Evolutionary conservation across 2,329 filamentous ascomycete species (phyloP), one percentile per base, ranked within the genome.

Genomic region (Seiridium cupressi): DNA sequence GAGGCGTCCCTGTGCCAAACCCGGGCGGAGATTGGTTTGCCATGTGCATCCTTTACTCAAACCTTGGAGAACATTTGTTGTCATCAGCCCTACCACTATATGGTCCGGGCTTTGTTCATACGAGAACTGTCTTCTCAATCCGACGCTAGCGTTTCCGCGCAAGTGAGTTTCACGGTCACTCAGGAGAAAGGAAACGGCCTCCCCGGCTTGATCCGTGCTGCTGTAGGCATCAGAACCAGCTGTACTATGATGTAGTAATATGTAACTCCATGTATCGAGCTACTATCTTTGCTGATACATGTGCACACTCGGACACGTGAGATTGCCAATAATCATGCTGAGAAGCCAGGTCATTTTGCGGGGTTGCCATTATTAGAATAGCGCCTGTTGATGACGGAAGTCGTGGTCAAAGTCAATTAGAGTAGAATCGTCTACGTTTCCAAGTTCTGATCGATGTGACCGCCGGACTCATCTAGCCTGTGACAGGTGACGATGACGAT

Each of bases 181-280:
- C 10, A 38, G 11, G 34, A 53, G 49, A 53, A 35, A 32, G 47
- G 47, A 38, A 36, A 53, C 49, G 34, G 49, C 49, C 11, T 53
- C 35, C 11, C 49, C 49, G 49, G 49, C 18, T 53, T 35, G 49
- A 53, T 53, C 49, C 49, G 49, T 53, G 49, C 49, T 38, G 49
- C 34, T n/a, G 34, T 18, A 40, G 36, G 36, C 31, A 55, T 44
- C n/a, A 13, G 38, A 3, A 11, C 38, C 55, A 58, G n/a, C 36
- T 58, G 55, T 58, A 51, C 31, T 31, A 40, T 34, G 8, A 51
- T 58, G 55, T 58, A 58, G 44, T 46, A 58, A 42, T 58, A 58
- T 58, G 55, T 58, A 58, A 58, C 55, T 49, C 35, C 32, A 58
- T 51, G 55, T 58, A 58, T 48, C 55, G 34, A 34, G 31, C 34